A percentile compares a stretch with the other conserved stretches of the same genome.
Conservation (phyloP, 2,329 filamentous ascomycete species). For the Fusarium subglutinans region DNA sequence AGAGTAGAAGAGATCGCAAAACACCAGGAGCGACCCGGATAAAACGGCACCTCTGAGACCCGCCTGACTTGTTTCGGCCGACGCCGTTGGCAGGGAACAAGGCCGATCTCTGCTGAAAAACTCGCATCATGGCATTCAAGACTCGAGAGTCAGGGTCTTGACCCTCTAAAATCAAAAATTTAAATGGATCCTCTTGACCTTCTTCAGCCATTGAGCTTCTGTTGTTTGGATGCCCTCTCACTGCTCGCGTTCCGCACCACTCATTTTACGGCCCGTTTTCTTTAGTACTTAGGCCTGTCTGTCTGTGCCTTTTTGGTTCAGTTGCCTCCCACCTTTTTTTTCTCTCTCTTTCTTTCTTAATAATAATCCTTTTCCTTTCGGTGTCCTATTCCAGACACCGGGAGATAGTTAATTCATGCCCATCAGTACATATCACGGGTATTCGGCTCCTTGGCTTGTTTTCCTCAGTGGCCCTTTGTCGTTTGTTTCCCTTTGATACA, state of each 20-base stretch:
- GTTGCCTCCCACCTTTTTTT: neutral
- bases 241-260: neutral
- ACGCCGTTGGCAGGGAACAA: constrained; percentile 19
- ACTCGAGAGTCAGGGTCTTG: neutral
- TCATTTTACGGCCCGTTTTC: constrained; percentile 19
- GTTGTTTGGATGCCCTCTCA: neutral
- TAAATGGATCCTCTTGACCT: neutral
- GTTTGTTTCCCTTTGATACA: neutral
- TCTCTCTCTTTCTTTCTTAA: neutral
- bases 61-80: constrained; percentile 30
- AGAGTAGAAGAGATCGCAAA: neutral
- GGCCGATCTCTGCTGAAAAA: constrained; percentile 30
- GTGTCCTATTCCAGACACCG: constrained; percentile 35
- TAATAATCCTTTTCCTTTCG: neutral
- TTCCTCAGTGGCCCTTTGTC: neutral
- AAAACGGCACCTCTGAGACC: constrained; percentile 38
- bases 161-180: constrained; percentile 4
- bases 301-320: neutral
- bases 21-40: constrained; percentile 24
- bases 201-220: constrained; percentile 1
- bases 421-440: neutral
- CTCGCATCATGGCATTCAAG: constrained; percentile 17
- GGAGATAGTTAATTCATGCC: neutral
- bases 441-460: neutral
- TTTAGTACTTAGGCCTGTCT: neutral